Evolutionary conservation across 1,284 basidiomycete species (phyloP), one percentile per base, ranked within the genome.

Genomic region (Sanghuangporus sanghuang): DNA sequence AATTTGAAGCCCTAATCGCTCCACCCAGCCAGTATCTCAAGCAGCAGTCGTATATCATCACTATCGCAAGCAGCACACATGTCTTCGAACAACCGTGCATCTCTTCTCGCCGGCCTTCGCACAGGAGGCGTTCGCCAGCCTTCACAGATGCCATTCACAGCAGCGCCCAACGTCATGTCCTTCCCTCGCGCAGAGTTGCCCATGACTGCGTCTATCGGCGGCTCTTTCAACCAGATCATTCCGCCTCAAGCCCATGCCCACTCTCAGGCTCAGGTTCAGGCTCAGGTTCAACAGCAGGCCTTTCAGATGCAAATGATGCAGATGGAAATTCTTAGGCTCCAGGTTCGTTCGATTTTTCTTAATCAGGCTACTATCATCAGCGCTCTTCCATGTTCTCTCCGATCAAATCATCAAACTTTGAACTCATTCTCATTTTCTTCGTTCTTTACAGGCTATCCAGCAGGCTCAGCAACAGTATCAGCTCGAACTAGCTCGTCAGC

Each of bases 221-320:
- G 84, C 54, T 77, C 79, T 66, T 82, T 80, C 73, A 86, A 85
- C 73, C 78, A 82, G 54, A 71, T 81, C 61, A 80, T 84, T 68
- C 83, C 85, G 23, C 74, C 73, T 32, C 69, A 77, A 67, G 70
- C 77, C 68, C 80, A 76, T 62, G 73, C 71, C 49, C 81, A 80
- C 67, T 70, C 77, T 54, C 79, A 83, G 66, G 72, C 74, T 63
- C 63, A 67, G 67, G 49, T 73, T 63, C 63, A 67, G 67, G 49
- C 54, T n/a, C 81, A 76, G 63, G 73, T 71, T 50, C 81, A 67
- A 67, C 53, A 57, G 16, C 82, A 85, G 68, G 80, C 83, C 60
- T 78, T 90, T 63, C 89, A 90, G 73, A 81, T 92, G 80, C 90
- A 92, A 76, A 80, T 91, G 79, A 82, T 92, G 77, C 90, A 92